phyloP scores from a whole-genome alignment of 805 yeast species.

The Clavispora fructus region DNA sequence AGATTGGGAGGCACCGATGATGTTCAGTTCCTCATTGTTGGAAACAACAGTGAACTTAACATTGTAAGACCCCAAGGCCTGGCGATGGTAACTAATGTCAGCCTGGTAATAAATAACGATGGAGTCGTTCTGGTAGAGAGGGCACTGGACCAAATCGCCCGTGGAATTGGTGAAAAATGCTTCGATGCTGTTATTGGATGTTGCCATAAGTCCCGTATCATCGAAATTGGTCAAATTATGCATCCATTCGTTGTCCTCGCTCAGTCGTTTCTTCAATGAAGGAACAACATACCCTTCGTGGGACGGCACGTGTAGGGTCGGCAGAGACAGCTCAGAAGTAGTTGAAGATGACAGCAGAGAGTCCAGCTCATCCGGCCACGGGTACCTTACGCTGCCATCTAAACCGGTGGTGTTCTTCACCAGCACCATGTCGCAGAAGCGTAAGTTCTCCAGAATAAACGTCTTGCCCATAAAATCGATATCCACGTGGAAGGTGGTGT shows the following conservation, averaged over 20 bases:
- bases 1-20: slow-evolving; percentile 44
- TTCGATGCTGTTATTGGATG: slow-evolving; percentile 16
- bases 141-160: slow-evolving; percentile 27
- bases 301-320: background rate
- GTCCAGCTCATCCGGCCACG: background rate
- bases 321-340: background rate
- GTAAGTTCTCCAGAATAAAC: slow-evolving; percentile 32
- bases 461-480: slow-evolving; percentile 40
- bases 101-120: slow-evolving; percentile 34
- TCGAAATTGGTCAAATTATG: background rate
- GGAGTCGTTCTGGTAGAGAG: slow-evolving; percentile 34
- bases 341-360: background rate
- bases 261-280: background rate
- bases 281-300: background rate
- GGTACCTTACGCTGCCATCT: background rate
- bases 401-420: slow-evolving; percentile 30
- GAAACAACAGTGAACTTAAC: slow-evolving; percentile 38
- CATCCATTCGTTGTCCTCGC: background rate
- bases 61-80: slow-evolving; percentile 42
- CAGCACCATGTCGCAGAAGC: slow-evolving; percentile 40
- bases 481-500: slow-evolving; percentile 44
- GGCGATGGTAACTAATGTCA: slow-evolving; percentile 32
- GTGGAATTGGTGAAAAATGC: slow-evolving; percentile 21
- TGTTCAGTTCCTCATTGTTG: slow-evolving; percentile 28
- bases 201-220: background rate